Percentiles rank a stretch among this genome's conserved stretches.
These are phyloP conservation scores for Porcisia deanei DNA, from an alignment of 208 protist species.

Conservation along the genomic window DNA sequence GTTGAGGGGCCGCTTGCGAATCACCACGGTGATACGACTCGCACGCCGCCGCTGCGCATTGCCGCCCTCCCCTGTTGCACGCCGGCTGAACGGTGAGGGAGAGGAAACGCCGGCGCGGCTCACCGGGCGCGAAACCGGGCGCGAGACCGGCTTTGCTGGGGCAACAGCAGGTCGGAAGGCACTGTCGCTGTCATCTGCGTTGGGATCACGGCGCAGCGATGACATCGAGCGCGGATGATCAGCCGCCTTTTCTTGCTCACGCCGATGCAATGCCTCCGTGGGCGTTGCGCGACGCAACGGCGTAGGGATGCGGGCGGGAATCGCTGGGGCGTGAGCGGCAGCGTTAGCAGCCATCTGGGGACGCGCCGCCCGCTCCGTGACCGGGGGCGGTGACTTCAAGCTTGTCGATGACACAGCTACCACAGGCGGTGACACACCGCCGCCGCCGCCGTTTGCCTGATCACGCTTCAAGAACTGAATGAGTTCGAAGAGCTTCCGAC, in stretches of 20 bases:
- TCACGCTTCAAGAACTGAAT: constrained; percentile 92
- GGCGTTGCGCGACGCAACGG: constrained; percentile 27
- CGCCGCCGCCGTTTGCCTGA: constrained; percentile 30
- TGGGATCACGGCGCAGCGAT: constrained; percentile 52
- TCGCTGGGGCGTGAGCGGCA: constrained; percentile 12
- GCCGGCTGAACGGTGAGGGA: constrained; percentile 48
- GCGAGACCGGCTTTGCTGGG: constrained; percentile 49
- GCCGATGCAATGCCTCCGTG: constrained; percentile 22
- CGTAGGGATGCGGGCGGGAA: constrained; percentile 28
- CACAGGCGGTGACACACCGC: not conserved
- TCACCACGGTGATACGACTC: constrained; percentile 89
- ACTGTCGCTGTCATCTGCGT: constrained; percentile 36
- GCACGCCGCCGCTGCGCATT: constrained; percentile 35
- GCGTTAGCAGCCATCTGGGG: constrained; percentile 18
- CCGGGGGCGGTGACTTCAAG: constrained; percentile 27
- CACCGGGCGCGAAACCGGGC: constrained; percentile 60
- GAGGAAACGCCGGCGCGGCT: constrained; percentile 63
- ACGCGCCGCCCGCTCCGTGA: constrained; percentile 23
- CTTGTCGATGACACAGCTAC: not conserved
- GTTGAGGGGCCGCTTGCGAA: constrained; percentile 92
- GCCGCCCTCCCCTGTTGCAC: constrained; percentile 25
- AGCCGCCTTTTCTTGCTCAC: constrained; percentile 23
- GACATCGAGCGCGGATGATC: constrained; percentile 28
- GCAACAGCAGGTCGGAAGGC: constrained; percentile 13
- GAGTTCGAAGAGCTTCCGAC: constrained; percentile 92